Conservation (phyloP, 495 filamentous ascomycete genomes). For the Ascodesmis nigricans region DNA sequence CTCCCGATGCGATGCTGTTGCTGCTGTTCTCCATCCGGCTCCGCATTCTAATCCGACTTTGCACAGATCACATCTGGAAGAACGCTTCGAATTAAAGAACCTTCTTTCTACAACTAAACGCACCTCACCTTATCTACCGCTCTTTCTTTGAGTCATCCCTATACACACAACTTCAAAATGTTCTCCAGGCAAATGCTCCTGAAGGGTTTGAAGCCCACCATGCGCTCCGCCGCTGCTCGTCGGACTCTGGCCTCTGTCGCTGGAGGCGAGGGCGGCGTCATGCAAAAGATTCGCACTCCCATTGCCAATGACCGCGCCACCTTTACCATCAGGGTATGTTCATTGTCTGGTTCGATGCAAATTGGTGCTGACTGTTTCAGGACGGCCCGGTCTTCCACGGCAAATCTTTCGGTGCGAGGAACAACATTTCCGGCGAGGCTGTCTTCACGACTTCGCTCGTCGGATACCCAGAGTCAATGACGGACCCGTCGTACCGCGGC, state of each 20-base stretch:
- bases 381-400: constrained; percentile 78
- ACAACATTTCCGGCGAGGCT: constrained; percentile 80
- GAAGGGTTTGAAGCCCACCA: constrained; percentile 25
- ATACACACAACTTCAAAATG: constrained; percentile 23
- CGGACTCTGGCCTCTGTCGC: constrained; percentile 51
- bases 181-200: constrained; percentile 31
- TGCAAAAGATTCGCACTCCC: constrained; percentile 31
- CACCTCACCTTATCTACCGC: constrained; percentile 19
- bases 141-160: constrained; percentile 7
- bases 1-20: not conserved
- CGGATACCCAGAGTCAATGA: constrained; percentile 94
- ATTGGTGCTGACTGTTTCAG: constrained; percentile 26
- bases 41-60: not conserved
- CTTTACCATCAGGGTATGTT: constrained; percentile 67
- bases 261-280: constrained; percentile 40
- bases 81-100: constrained; percentile 51
- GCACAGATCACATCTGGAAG: constrained; percentile 92
- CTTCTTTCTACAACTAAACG: constrained; percentile 20
- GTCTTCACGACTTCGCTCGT: constrained; percentile 53
- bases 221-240: constrained; percentile 26
- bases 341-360: not conserved
- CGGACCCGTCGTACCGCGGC: constrained; percentile 94
- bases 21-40: too few species aligned
- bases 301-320: constrained; percentile 52
- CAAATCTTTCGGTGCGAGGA: constrained; percentile 80